Base-by-base conservation (phyloP, 2,329 filamentous ascomycete species). In the Emericellopsis atlantica region DNA sequence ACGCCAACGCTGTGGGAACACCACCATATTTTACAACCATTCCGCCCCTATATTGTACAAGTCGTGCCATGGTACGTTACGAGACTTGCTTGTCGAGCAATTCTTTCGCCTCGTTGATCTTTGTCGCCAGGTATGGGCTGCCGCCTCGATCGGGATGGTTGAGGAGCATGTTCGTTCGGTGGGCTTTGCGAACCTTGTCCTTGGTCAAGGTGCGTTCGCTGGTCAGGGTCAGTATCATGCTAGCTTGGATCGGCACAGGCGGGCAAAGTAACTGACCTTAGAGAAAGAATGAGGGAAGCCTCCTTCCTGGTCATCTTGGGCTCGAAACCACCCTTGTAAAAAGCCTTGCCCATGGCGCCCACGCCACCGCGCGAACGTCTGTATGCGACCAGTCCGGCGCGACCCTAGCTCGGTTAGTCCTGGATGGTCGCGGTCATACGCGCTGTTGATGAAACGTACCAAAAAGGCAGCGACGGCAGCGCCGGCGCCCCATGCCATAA, bases 241-340 rank as follows among this genome's bases (percentile, higher is more conserved):
- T 35, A 36, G 32, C 12, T 34, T 40, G 33, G 26, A 24, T n/a
- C 8, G 24, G 26, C 26, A 12, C 8, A 29, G 22, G 26, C 14
- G 21, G 6, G 22, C 11, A 4, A 10, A 7, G 32, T 4, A 10
- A 50, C 66, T 38, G 77, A 95, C 90, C 80, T 85, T 46, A 96
- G 79, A 49, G 92, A 84, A 38, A 98, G 68, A 45, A 98, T 95
- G 51, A 98, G 66, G 5, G 88, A 74, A 18, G 92, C 92, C 66
- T 98, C 92, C 60, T 83, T 80, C 60, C 83, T 78, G 60, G 79
- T 95, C 90, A 98, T 98, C 64, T 83, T 84, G 45, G 79, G 72
- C 67, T 98, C 92, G 58, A 98, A 98, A n/a, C 92, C 92, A 51
- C 92, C 92, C 65, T 96, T 98, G 74, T 95, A 96, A 58, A 88